A percentile compares a stretch with the other conserved stretches of the same genome.
Evolutionary conservation across 148 eudicot genomes (phyloP).

Genomic region (Rhododendron ferrugineum): DNA sequence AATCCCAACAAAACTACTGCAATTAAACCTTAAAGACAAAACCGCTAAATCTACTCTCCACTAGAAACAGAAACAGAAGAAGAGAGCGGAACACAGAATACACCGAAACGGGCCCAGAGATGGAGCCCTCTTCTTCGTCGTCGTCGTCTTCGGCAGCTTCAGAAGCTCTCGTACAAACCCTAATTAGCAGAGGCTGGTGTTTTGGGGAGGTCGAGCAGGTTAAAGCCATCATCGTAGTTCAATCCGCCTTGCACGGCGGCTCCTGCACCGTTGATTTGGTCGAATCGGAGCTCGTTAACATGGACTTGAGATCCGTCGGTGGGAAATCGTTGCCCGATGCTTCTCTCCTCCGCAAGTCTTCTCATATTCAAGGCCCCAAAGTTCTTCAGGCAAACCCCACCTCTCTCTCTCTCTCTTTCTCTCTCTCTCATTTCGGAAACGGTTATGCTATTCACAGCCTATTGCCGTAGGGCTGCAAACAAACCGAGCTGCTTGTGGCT

Average conservation of each 20-base stretch:
- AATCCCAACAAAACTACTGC: background rate
- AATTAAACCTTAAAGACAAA: no score
- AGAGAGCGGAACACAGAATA: background rate
- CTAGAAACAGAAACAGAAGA: background rate
- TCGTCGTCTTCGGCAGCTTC: conserved; percentile 8
- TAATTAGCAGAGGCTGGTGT: conserved; percentile 62
- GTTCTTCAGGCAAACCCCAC: conserved; percentile 53
- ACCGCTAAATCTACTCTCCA: background rate
- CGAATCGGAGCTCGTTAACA: conserved; percentile 66
- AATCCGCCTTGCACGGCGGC: conserved; percentile 25
- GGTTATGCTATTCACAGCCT: background rate
- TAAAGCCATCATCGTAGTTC: conserved; percentile 36
- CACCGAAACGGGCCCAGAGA: background rate
- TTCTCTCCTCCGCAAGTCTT: conserved; percentile 45
- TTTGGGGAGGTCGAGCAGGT: conserved; percentile 43
- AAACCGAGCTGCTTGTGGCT: no score
- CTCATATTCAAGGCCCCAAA: conserved; percentile 52
- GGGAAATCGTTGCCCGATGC: conserved; percentile 64
- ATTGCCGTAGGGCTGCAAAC: no score
- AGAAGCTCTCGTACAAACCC: conserved; percentile 37
- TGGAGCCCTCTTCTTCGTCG: conserved; percentile 5
- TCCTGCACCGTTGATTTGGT: conserved; percentile 32
- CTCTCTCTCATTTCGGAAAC: background rate
- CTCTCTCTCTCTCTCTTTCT: background rate
- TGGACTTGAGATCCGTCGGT: conserved; percentile 64